Evolutionary conservation across 2,329 filamentous ascomycete species (phyloP), one percentile per base, ranked within the genome.

Genomic region (Pestalotiopsis sp.): DNA sequence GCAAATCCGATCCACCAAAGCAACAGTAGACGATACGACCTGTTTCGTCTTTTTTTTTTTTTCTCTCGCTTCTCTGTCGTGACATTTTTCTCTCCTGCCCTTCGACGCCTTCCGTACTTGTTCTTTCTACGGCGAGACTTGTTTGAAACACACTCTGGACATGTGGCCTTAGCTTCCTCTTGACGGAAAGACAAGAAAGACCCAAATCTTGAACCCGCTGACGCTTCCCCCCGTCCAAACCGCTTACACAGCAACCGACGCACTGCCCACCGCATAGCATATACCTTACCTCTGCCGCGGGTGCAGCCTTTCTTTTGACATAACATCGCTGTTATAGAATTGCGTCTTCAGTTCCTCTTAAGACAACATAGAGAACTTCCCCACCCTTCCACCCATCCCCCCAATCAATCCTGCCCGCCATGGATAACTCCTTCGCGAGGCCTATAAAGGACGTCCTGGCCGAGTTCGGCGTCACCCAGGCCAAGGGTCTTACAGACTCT

Each of bases 351-450:
- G 59, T 27, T 49, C 49, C 38, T 56, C 45, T 63, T 64, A 70
- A 73, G 65, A 65, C 74, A 72, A 72, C 71, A 69, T 69, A 45
- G 20, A 56, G 45, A 52, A n/a, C 45, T 20, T 52, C 45, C n/a
- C 45, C 45, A 52, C 45, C 7, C 45, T n/a, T 3, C 45, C 45
- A 56, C 64, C 64, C 41, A n/a, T 14, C 6, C 64, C 38, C 72
- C 66, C 66, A 73, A 69, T 49, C 71, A 38, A 52, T 69, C 45
- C 70, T 41, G 64, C 68, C 57, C 68, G 74, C 70, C 69, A 92
- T 92, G 90, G 88, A 91, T 73, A 86, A 83, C 82, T 89, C 90
- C 72, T 92, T 88, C 75, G 83, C 87, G 72, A 85, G 84, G 75
- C 82, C 88, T 73, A 85, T 84, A 77, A 80, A 85, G 75, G 82